Evolutionary conservation across 2,329 filamentous ascomycete species (phyloP), one percentile per base, ranked within the genome.

Genomic region (Cylindrodendrum hubeiense): DNA sequence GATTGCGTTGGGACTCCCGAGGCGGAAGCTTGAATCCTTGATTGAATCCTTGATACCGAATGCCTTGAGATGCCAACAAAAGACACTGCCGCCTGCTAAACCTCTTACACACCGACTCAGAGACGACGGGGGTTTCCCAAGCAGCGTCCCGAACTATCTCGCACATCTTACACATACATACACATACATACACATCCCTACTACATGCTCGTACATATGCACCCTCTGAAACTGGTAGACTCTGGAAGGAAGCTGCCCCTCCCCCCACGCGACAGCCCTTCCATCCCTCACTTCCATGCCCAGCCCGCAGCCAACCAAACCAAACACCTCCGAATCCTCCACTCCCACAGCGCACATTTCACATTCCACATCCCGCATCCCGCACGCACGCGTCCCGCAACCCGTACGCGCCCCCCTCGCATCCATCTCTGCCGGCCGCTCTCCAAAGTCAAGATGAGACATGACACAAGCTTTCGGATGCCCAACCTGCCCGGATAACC

Each of bases 31-130:
- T 47, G 24, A 17, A 26, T 47, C 24, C 15, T 21, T 13, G 8
- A n/a, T n/a, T 15, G 46, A n/a, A n/a, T n/a, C 24, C 30, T 9
- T 49, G 46, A 30, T 19, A 17, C 15, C 17, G 9, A 49, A 49
- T 17, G 15, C 46, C 46, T 34, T 15, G 47, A 26, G 22, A 19
- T 24, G 33, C 19, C 44, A 50, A 30, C 44, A 30, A 33, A 49
- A 15, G 24, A 15, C 39, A 43, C 41, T 56, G 22, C 24, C 44
- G 22, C 44, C 33, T 63, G 30, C 53, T 37, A 30, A 56, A 53
- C 39, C 53, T 50, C 53, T 57, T 47, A 58, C 60, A 63, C 60
- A 63, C 60, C 60, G 60, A 58, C 60, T 52, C 41, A 37, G 37
- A 24, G 17, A 17, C 22, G 53, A 58, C 53, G 39, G 53, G 52